These are phyloP conservation scores for Fusarium vanettenii DNA, from an alignment of 2,329 filamentous ascomycete genomes.

Conservation along the genomic window DNA sequence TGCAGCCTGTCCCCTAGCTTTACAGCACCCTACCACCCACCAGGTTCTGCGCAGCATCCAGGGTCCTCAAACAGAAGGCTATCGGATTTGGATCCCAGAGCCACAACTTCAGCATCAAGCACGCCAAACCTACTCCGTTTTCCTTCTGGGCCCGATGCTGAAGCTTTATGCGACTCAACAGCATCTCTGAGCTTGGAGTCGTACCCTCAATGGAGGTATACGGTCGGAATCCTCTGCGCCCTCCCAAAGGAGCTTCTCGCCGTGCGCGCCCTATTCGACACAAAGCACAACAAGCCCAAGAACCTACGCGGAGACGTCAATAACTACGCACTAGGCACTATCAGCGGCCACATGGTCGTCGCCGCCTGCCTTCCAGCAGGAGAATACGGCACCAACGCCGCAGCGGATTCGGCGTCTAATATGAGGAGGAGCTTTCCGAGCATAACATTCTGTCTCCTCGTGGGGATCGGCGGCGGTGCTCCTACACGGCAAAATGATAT, in stretches of 20 bases:
- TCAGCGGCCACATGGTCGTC: conserved; percentile 21
- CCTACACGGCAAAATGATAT: conserved; percentile 10
- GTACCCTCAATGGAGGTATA: not conserved
- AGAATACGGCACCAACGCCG: conserved; percentile 23
- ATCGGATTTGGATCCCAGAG: not conserved
- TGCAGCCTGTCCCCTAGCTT: not conserved
- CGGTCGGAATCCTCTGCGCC: conserved; percentile 24
- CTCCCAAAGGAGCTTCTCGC: conserved; percentile 13
- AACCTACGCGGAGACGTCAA: conserved; percentile 9
- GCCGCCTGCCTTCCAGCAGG: conserved; percentile 25
- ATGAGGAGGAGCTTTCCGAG: conserved; percentile 17
- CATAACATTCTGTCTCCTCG: conserved; percentile 12
- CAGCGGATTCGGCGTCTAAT: conserved; percentile 12
- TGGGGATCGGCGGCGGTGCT: conserved; percentile 11
- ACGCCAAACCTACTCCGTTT: not conserved
- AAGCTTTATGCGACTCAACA: not conserved
- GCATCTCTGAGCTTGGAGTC: not conserved
- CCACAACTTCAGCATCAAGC: not conserved
- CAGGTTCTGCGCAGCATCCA: not conserved
- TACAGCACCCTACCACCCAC: not conserved
- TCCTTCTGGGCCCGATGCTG: not conserved
- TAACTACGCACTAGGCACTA: conserved; percentile 19
- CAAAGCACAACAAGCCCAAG: not conserved
- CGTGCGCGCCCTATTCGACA: conserved; percentile 21
- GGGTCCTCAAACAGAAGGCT: not conserved